Conservation (phyloP, 371 early-diverging fungal genomes). For the Saksenaea oblongispora region DNA sequence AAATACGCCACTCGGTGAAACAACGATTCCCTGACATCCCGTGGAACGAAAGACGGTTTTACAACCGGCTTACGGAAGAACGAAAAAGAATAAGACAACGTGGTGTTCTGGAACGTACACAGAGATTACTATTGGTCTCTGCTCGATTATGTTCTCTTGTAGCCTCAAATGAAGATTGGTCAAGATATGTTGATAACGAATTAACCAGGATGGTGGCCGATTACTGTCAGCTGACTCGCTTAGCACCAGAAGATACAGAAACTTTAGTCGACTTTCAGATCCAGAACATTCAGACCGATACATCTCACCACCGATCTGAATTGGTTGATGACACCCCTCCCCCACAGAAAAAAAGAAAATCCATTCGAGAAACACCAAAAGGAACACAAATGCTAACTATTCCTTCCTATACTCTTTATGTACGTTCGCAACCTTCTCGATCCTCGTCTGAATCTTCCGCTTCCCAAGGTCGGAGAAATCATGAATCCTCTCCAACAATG, state of each 20-base stretch:
- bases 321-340: neutral
- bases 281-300: constrained; percentile 20
- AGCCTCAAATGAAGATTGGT: constrained; percentile 46
- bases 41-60: constrained; percentile 65
- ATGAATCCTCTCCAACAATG: constrained; percentile 8
- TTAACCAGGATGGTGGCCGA: constrained; percentile 32
- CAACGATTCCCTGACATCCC: constrained; percentile 56
- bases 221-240: constrained; percentile 24
- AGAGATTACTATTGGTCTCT: constrained; percentile 37
- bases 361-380: constrained; percentile 27
- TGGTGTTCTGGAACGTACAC: constrained; percentile 47
- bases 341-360: constrained; percentile 33
- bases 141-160: constrained; percentile 43
- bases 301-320: constrained; percentile 1
- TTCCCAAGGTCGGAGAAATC: constrained; percentile 8
- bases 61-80: constrained; percentile 57
- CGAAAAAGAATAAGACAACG: constrained; percentile 51
- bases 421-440: constrained; percentile 25
- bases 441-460: constrained; percentile 27
- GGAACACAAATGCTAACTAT: constrained; percentile 42
- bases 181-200: constrained; percentile 36
- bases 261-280: constrained; percentile 16
- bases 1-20: constrained; percentile 61
- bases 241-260: constrained; percentile 16
- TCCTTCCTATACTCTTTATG: constrained; percentile 36